A percentile compares a stretch with the other conserved stretches of the same genome.
Evolutionary conservation across 441 rosid genomes (phyloP).

Genomic region (Erysimum cheiri): DNA sequence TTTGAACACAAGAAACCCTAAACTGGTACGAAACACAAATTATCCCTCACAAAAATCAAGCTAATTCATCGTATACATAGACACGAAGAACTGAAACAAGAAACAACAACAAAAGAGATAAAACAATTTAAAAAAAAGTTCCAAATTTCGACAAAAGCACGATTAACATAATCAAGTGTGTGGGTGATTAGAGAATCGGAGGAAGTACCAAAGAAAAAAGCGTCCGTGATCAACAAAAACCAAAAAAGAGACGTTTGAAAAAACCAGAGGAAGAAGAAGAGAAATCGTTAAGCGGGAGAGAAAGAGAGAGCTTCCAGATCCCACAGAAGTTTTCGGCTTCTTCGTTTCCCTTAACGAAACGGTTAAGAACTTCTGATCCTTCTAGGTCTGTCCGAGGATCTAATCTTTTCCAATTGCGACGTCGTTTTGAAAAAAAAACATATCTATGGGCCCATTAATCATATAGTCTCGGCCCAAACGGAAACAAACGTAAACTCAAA

Average conservation of each 20-base stretch:
- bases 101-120: constrained; percentile 1
- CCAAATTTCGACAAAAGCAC: not conserved
- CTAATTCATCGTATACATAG: constrained; percentile 9
- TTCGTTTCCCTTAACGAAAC: constrained; percentile 14
- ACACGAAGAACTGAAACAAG: constrained; percentile 6
- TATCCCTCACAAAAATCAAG: not conserved
- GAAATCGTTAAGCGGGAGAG: constrained; percentile 42
- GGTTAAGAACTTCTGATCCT: constrained; percentile 35
- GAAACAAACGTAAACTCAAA: not conserved
- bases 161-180: not conserved
- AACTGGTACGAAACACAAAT: constrained; percentile 3
- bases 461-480: constrained; percentile 14
- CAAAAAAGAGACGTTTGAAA: constrained; percentile 20
- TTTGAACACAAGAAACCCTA: constrained; percentile 29
- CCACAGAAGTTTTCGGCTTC: constrained; percentile 43
- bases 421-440: not conserved
- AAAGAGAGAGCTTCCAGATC: constrained; percentile 49
- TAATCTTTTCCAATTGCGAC: not conserved
- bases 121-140: not conserved
- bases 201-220: constrained; percentile 27
- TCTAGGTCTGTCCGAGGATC: constrained; percentile 44
- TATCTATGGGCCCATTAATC: not conserved
- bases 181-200: not conserved
- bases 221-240: constrained; percentile 24
- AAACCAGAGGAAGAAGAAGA: constrained; percentile 33